A percentile compares a stretch with the other conserved stretches of the same genome.
These are phyloP conservation scores for Colletotrichum godetiae DNA, from an alignment of 2,329 filamentous ascomycete species.

Conservation along the genomic window DNA sequence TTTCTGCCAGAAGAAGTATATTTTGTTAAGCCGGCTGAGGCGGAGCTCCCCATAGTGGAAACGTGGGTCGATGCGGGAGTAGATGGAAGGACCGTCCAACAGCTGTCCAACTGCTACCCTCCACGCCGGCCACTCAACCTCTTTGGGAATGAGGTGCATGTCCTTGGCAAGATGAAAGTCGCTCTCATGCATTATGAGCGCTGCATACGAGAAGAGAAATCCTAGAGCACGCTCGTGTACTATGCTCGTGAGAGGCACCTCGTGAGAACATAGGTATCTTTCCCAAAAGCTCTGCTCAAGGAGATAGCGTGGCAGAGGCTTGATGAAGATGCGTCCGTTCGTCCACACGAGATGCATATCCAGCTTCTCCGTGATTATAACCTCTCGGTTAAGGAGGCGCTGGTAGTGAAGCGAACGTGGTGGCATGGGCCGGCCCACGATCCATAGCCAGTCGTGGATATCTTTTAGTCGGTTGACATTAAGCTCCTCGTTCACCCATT, in stretches of 20 bases:
- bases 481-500: conserved; percentile 31
- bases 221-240: conserved; percentile 44
- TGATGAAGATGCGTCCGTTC: conserved; percentile 43
- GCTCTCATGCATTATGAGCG: conserved; percentile 49
- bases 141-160: conserved; percentile 46
- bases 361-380: conserved; percentile 44
- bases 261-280: neutral
- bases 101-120: conserved; percentile 46
- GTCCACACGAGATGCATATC: conserved; percentile 46
- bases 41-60: conserved; percentile 57
- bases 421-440: conserved; percentile 39
- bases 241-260: neutral
- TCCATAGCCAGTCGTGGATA: conserved; percentile 38
- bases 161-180: conserved; percentile 51
- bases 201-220: conserved; percentile 51
- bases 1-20: conserved; percentile 46
- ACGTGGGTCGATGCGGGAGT: conserved; percentile 46
- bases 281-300: conserved; percentile 45
- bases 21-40: conserved; percentile 52
- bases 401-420: conserved; percentile 41
- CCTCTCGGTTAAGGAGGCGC: conserved; percentile 38
- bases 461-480: conserved; percentile 23
- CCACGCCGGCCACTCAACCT: conserved; percentile 52
- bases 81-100: conserved; percentile 42
- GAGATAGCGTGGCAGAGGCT: conserved; percentile 49